Evolutionary conservation across 441 rosid genomes (phyloP).

Genomic region (Pelargonium australe): DNA sequence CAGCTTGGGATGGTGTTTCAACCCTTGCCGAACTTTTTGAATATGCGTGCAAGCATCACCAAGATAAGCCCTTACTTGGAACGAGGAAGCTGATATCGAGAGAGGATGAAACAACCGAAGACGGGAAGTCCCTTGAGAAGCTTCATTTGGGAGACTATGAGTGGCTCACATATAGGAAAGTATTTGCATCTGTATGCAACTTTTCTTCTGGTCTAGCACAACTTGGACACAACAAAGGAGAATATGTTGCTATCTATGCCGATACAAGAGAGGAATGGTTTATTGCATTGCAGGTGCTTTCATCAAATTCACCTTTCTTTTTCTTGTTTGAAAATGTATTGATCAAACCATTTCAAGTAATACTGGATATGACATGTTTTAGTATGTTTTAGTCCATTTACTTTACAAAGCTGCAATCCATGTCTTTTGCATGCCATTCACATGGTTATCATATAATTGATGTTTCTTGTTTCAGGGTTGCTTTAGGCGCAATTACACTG

Average conservation of each 20-base stretch:
- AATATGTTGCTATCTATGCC: slow-evolving; percentile 89
- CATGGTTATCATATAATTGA: slow-evolving; percentile 8
- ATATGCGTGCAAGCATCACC: slow-evolving; percentile 54
- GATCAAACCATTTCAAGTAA: too few species aligned
- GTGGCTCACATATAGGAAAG: slow-evolving; percentile 62
- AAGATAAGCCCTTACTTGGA: slow-evolving; percentile 58
- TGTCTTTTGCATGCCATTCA: slow-evolving; percentile 1
- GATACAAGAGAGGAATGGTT: slow-evolving; percentile 98
- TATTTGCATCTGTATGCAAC: slow-evolving; percentile 53
- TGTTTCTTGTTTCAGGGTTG: slow-evolving; percentile 56
- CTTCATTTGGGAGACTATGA: slow-evolving; percentile 90
- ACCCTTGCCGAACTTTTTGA: slow-evolving; percentile 93
- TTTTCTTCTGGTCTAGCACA: slow-evolving; percentile 80
- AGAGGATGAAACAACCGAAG: slow-evolving; percentile 50
- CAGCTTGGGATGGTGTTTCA: slow-evolving; percentile 71
- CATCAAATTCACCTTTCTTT: not conserved
- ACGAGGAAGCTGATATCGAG: slow-evolving; percentile 60
- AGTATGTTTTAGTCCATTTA: not conserved
- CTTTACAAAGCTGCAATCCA: not conserved
- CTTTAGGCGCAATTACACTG: slow-evolving; percentile 78
- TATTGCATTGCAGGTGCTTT: slow-evolving; percentile 74
- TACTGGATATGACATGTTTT: too few species aligned
- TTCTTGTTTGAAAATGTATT: not conserved
- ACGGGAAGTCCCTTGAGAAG: slow-evolving; percentile 80
- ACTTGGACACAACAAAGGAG: slow-evolving; percentile 63